These are phyloP conservation scores for Neurospora hispaniola DNA, from an alignment of 495 filamentous ascomycete species.

Conservation along the genomic window DNA sequence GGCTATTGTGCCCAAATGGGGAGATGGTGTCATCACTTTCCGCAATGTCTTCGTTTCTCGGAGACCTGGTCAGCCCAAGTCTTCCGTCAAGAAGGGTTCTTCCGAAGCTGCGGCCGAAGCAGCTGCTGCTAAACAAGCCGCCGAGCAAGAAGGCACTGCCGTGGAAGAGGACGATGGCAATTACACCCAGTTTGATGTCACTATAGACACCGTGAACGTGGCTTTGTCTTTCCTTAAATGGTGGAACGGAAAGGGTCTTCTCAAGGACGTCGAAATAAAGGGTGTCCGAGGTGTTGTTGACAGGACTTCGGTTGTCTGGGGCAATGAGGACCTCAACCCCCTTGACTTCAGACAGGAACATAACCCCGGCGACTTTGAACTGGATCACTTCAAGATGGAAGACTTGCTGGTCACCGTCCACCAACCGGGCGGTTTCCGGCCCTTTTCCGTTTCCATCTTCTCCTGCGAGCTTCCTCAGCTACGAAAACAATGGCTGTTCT, in stretches of 20 bases:
- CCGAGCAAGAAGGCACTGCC: conserved; percentile 23
- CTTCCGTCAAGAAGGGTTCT: conserved; percentile 87
- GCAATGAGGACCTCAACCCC: conserved; percentile 66
- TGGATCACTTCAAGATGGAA: conserved; percentile 90
- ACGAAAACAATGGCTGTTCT: conserved; percentile 93
- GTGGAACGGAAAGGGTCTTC: conserved; percentile 91
- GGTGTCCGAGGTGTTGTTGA: conserved; percentile 96
- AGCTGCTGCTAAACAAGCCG: conserved; percentile 55
- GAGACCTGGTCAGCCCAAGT: conserved; percentile 66
- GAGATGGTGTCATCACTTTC: conserved; percentile 86
- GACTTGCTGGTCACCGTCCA: conserved; percentile 87
- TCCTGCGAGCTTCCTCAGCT: conserved; percentile 88
- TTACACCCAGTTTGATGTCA: conserved; percentile 94
- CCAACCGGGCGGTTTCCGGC: conserved; percentile 80
- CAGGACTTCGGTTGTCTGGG: conserved; percentile 67
- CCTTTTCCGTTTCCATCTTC: conserved; percentile 90
- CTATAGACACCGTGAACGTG: conserved; percentile 90
- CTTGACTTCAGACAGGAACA: conserved; percentile 78
- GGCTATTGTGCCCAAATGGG: conserved; percentile 93
- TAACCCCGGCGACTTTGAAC: conserved; percentile 87
- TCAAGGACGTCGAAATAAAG: conserved; percentile 86
- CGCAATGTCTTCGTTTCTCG: conserved; percentile 94
- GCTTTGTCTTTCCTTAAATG: conserved; percentile 95
- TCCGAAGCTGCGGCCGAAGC: conserved; percentile 75
- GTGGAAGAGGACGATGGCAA: conserved; percentile 78